Conservation (phyloP, 1,284 basidiomycete species). For the Ganoderma sp. region DNA sequence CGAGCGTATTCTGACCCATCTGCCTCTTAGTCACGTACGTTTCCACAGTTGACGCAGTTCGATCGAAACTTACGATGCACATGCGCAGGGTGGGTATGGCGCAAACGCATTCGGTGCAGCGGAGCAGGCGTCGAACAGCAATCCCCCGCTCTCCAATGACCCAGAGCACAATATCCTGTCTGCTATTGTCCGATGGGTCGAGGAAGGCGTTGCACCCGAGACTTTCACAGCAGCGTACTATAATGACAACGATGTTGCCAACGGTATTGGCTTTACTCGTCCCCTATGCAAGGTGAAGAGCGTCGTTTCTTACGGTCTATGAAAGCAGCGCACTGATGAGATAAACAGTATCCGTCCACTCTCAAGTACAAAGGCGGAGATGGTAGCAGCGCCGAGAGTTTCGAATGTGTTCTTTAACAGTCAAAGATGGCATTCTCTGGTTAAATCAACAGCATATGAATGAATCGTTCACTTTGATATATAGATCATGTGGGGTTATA, state of each 20-base stretch:
- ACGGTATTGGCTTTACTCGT: constrained; percentile 36
- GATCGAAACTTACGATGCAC: constrained; percentile 16
- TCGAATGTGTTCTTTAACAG: constrained; percentile 17
- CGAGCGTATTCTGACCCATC: neutral
- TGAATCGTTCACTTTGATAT: neutral
- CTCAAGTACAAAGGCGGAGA: constrained; percentile 27
- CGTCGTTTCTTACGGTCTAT: neutral
- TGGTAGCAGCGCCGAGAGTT: constrained; percentile 22
- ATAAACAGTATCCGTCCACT: constrained; percentile 24
- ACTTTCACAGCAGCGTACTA: constrained; percentile 39
- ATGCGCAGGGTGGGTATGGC: constrained; percentile 26
- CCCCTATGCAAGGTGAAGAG: constrained; percentile 36
- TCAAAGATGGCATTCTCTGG: neutral
- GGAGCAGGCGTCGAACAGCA: constrained; percentile 33
- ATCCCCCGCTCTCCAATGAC: constrained; percentile 35
- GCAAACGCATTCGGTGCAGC: constrained; percentile 38
- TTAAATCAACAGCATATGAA: neutral
- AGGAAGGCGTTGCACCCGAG: constrained; percentile 44
- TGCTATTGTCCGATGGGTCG: constrained; percentile 50
- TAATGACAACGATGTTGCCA: constrained; percentile 31
- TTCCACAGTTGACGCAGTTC: too few relatives aligned
- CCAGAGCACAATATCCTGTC: constrained; percentile 45
- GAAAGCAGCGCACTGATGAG: neutral
- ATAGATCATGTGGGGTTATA: neutral
- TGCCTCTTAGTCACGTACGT: constrained; percentile 20